Evolutionary conservation across 2,329 filamentous ascomycete genomes (phyloP).

Genomic region (Pseudonectria buxi): DNA sequence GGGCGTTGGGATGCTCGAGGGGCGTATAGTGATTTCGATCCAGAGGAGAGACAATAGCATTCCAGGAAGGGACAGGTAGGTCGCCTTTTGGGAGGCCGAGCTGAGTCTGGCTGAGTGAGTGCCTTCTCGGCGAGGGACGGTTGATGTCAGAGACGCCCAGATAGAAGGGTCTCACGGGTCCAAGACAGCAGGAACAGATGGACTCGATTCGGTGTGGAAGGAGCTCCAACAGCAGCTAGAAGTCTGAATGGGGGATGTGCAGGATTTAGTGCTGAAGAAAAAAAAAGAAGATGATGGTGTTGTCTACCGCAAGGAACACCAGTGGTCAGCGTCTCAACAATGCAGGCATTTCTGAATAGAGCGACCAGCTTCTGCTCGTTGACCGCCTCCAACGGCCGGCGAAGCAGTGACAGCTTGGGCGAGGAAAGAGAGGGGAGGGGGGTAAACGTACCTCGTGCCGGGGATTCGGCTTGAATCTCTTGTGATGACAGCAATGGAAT

Average conservation of each 20-base stretch:
- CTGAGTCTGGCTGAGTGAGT: slow-evolving; percentile 9
- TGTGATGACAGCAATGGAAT: slow-evolving; percentile 10
- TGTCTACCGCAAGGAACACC: not conserved
- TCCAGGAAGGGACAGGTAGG: slow-evolving; percentile 27
- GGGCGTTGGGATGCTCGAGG: slow-evolving; percentile 25
- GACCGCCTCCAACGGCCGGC: too few relatives aligned
- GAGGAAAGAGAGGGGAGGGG: not conserved
- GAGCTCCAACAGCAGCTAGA: slow-evolving; percentile 17
- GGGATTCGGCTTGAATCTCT: slow-evolving; percentile 6
- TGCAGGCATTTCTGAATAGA: too few relatives aligned
- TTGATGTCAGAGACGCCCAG: slow-evolving; percentile 13
- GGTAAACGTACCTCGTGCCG: slow-evolving; percentile 12
- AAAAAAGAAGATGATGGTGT: slow-evolving; percentile 1
- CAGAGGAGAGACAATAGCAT: slow-evolving; percentile 32
- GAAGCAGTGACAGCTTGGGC: too few relatives aligned
- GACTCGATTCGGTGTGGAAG: slow-evolving; percentile 7
- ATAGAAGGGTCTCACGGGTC: slow-evolving; percentile 16
- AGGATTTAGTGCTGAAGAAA: slow-evolving; percentile 16
- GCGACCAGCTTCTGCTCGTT: too few relatives aligned
- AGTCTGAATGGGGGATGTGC: slow-evolving; percentile 4
- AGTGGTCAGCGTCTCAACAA: not conserved
- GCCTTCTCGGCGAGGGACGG: slow-evolving; percentile 13
- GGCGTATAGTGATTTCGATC: slow-evolving; percentile 29
- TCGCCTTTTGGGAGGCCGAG: slow-evolving; percentile 17
- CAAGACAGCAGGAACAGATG: slow-evolving; percentile 12